These are phyloP conservation scores for Pleurotus tuoliensis DNA, from an alignment of 768 basidiomycete genomes.

Conservation along the genomic window DNA sequence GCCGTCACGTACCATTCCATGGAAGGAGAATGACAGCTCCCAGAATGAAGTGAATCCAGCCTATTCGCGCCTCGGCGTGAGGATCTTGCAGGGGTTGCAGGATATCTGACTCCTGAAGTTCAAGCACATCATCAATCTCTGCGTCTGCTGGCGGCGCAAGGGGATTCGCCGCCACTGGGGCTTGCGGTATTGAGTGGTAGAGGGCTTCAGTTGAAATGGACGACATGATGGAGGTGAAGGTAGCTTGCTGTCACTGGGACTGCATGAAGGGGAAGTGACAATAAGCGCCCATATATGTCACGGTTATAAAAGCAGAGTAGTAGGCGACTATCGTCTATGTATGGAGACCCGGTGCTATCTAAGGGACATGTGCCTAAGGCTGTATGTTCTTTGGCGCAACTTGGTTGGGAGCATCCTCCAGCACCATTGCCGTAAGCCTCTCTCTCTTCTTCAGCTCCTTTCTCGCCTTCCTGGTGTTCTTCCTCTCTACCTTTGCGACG, in stretches of 20 bases:
- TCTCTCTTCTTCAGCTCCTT: slow-evolving; percentile 50
- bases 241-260: too few relatives aligned
- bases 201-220: slow-evolving; percentile 30
- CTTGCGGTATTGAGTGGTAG: slow-evolving; percentile 43
- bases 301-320: not conserved
- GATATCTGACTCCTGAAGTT: slow-evolving; percentile 13
- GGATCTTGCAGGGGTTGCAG: slow-evolving; percentile 31
- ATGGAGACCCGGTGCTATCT: too few relatives aligned
- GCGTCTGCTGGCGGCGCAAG: slow-evolving; percentile 22
- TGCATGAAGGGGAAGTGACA: too few relatives aligned
- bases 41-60: slow-evolving; percentile 67
- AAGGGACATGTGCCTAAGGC: not conserved
- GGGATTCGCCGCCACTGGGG: slow-evolving; percentile 26
- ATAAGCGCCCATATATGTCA: not conserved
- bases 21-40: slow-evolving; percentile 79
- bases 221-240: slow-evolving; percentile 11
- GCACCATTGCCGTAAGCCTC: slow-evolving; percentile 49
- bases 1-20: slow-evolving; percentile 73
- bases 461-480: slow-evolving; percentile 50
- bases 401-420: slow-evolving; percentile 57
- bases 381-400: slow-evolving; percentile 37
- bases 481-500: slow-evolving; percentile 49
- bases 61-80: slow-evolving; percentile 39
- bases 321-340: too few relatives aligned
- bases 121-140: slow-evolving; percentile 26